Evolutionary conservation across 345 rosid species (phyloP), one percentile per base, ranked within the genome.

Genomic region (Arabidopsis arenosa): DNA sequence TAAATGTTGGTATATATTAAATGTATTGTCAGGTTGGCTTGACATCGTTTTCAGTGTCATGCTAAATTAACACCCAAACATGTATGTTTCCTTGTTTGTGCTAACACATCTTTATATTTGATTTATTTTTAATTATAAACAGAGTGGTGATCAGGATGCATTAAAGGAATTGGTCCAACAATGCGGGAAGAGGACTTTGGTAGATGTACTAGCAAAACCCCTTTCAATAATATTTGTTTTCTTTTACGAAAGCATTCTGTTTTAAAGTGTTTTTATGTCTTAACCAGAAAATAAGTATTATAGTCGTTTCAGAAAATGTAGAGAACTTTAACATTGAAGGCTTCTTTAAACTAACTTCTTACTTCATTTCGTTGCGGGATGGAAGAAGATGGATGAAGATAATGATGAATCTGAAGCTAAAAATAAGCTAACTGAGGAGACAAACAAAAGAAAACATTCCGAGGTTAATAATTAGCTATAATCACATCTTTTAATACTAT

Each of bases 131-230:
- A 21, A 49, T 32, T 12, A 51, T 48, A 76, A 37, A 60, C 81
- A 93, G 98, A 73, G 58, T 65, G 54, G 37, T 68, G 98, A 93
- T 53, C 93, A 84, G 79, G 94, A 88, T 74, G 85, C 91, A 73
- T 68, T 93, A 73, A 83, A 81, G 86, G 74, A 75, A 70, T 66
- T 93, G 75, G 66, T 82, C 61, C 75, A 71, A 56, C 80, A 39
- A 63, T 23, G 81, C 74, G 51, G 26, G 57, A 68, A 71, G 63
- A 81, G 73, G 54, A 73, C 81, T 72, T 35, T 53, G 13, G 83
- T 75, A 56, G 61, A 77, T 84, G 84, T 86, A 53, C 64, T 76
- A 28, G 55, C 68, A 30, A 63, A 39, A 21, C 68, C 13, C 6
- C n/a, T 36, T 12, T 18, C 21, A 18, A 32, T 54, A 14, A 52